Evolutionary conservation across 768 basidiomycete genomes (phyloP).

Genomic region (Trametes elegans): DNA sequence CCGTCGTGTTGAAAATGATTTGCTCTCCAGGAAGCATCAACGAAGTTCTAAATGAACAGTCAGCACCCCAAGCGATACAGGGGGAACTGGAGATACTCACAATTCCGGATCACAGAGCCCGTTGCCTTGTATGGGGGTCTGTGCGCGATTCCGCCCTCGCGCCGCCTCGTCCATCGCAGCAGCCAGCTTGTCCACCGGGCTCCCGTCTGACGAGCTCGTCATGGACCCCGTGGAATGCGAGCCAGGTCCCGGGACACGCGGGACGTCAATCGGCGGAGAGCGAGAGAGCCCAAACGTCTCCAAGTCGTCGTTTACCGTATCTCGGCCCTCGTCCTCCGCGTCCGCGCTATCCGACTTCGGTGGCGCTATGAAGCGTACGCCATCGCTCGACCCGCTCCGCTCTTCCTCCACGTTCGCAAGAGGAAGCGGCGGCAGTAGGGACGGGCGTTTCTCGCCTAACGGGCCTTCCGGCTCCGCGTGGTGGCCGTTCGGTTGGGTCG

Average conservation of each 20-base stretch:
- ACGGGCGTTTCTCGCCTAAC: constrained; percentile 40
- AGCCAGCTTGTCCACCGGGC: constrained; percentile 39
- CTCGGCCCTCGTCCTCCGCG: constrained; percentile 22
- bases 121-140: constrained; percentile 56
- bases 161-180: constrained; percentile 37
- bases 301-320: constrained; percentile 16
- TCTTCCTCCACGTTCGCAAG: constrained; percentile 14
- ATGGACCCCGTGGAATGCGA: constrained; percentile 38
- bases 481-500: constrained; percentile 5
- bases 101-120: constrained; percentile 40
- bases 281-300: constrained; percentile 17
- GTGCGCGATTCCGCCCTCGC: constrained; percentile 51
- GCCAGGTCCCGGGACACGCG: constrained; percentile 25
- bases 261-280: constrained; percentile 29
- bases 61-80: background rate
- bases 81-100: constrained; percentile 33
- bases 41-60: constrained; percentile 28
- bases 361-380: constrained; percentile 25
- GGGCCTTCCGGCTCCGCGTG: constrained; percentile 35
- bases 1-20: constrained; percentile 49
- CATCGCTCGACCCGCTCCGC: constrained; percentile 9
- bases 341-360: constrained; percentile 18
- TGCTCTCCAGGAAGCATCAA: constrained; percentile 45
- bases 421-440: constrained; percentile 23
- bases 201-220: constrained; percentile 50